Conservation (phyloP, 129 eudicot species). For the Flaveria brownii region DNA sequence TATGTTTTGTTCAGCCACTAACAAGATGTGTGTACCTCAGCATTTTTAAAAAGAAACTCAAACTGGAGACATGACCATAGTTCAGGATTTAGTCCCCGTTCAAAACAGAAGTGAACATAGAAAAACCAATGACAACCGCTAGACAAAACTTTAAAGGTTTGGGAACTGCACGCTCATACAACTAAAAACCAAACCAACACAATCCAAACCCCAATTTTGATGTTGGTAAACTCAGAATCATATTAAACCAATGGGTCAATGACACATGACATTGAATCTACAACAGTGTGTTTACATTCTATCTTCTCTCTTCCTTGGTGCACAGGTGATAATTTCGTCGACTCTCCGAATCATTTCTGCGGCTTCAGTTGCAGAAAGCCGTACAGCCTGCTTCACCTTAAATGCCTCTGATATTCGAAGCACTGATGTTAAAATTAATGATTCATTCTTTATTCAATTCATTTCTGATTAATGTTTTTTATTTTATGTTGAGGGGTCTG, state of each 20-base stretch:
- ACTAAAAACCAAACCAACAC: neutral
- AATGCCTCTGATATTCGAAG: conserved; percentile 89
- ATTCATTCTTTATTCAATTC: too few species aligned
- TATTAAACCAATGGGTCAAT: neutral
- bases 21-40: neutral
- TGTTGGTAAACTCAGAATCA: neutral
- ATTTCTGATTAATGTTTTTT: too few species aligned
- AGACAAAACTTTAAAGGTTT: neutral
- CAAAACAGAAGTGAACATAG: neutral
- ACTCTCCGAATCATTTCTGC: conserved; percentile 82
- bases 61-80: neutral
- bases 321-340: conserved; percentile 84
- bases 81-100: neutral
- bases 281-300: conserved; percentile 48
- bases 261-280: neutral
- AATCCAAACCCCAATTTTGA: neutral
- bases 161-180: neutral
- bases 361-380: conserved; percentile 84
- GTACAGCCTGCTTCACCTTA: conserved; percentile 82
- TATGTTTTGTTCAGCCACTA: neutral
- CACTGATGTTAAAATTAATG: too few species aligned
- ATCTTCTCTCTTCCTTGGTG: conserved; percentile 80
- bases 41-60: neutral
- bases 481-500: too few species aligned
- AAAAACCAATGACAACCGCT: neutral